phyloP scores from a whole-genome alignment of 257 asterid genomes.

The Solanum medicagineum region DNA sequence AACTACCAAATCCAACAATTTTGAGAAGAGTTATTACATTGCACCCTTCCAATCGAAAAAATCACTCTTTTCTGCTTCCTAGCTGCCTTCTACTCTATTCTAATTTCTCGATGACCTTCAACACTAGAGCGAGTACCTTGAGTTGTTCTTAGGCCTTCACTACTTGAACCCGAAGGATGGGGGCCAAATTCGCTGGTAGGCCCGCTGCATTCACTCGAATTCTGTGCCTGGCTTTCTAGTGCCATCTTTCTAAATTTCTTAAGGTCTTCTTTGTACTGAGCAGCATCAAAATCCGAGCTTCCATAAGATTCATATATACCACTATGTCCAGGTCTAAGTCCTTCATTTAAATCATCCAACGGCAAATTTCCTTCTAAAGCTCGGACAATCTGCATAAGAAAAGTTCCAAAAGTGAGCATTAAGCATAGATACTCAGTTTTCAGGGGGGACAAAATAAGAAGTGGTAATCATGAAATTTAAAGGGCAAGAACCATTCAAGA shows the following conservation, averaged over 20 bases:
- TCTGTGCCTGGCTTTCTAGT: constrained; percentile 35
- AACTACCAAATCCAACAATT: background rate
- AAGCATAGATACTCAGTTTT: background rate
- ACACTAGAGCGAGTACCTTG: constrained; percentile 1
- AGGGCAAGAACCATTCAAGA: background rate
- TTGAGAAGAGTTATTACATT: background rate
- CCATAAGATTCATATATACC: constrained; percentile 24
- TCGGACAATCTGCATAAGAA: constrained; percentile 32
- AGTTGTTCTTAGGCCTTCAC: constrained; percentile 33
- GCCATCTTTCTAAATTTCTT: constrained; percentile 71
- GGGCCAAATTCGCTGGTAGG: constrained; percentile 54
- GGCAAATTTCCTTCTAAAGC: constrained; percentile 64
- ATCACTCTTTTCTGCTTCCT: background rate
- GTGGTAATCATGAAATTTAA: background rate
- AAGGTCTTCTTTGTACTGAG: constrained; percentile 71
- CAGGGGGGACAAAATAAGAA: background rate
- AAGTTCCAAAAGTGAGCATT: background rate
- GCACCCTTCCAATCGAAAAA: background rate
- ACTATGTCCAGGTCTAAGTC: constrained; percentile 33
- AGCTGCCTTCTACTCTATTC: background rate
- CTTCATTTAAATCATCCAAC: constrained; percentile 40
- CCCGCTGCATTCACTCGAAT: constrained; percentile 55
- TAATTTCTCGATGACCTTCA: background rate
- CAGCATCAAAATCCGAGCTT: constrained; percentile 49
- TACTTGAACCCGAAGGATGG: constrained; percentile 59